phyloP scores from a whole-genome alignment of 2,329 filamentous ascomycete species.

The Fusarium xyrophilum region DNA sequence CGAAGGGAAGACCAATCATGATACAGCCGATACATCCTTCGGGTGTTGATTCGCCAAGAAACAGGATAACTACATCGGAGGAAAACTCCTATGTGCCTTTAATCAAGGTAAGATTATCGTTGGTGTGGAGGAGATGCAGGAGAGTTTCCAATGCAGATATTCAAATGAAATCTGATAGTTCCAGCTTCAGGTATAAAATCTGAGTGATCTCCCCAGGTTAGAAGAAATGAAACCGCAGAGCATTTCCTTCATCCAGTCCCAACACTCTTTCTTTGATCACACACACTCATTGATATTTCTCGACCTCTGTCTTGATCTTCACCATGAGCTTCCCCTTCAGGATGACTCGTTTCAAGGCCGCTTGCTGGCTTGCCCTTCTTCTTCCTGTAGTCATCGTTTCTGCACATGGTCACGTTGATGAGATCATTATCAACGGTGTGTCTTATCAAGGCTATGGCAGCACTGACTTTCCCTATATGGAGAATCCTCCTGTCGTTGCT shows the following conservation, averaged over 20 bases:
- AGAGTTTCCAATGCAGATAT: not conserved
- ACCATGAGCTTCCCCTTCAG: constrained; percentile 8
- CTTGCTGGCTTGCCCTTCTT: constrained; percentile 15
- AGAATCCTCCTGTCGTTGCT: constrained; percentile 46
- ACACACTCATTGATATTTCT: constrained; percentile 19
- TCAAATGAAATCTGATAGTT: not conserved
- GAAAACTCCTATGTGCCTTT: not conserved
- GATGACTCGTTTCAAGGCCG: constrained; percentile 9
- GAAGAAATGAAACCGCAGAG: not conserved
- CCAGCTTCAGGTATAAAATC: constrained; percentile 19
- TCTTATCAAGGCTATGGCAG: constrained; percentile 52
- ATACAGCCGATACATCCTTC: constrained; percentile 25
- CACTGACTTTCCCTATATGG: constrained; percentile 45
- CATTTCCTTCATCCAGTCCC: not conserved
- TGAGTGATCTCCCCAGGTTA: not conserved
- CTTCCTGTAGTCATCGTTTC: constrained; percentile 20
- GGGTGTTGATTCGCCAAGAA: constrained; percentile 10
- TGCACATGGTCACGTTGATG: constrained; percentile 52
- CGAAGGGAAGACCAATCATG: constrained; percentile 33
- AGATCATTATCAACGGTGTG: constrained; percentile 54
- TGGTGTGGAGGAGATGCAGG: not conserved
- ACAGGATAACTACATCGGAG: constrained; percentile 9
- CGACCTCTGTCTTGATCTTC: constrained; percentile 1
- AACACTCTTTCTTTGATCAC: constrained; percentile 3
- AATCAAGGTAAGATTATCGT: constrained; percentile 30